phyloP scores from a whole-genome alignment of 2,329 filamentous ascomycete species.

The Blastomyces silverae region DNA sequence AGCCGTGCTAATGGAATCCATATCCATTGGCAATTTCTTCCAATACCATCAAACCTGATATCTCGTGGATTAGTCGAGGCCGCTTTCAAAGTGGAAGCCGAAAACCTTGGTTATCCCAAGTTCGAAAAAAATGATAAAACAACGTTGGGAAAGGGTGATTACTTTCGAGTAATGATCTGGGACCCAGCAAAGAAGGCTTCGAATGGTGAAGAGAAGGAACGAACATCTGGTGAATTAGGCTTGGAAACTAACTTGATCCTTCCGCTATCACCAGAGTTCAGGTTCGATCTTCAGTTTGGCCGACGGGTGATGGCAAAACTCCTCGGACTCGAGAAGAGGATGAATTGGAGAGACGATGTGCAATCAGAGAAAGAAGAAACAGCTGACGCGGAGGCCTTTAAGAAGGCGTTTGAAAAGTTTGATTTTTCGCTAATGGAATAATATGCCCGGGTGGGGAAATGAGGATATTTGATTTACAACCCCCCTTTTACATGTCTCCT shows the following conservation, averaged over 20 bases:
- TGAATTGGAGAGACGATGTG: slow-evolving; percentile 76
- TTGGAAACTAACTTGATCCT: slow-evolving; percentile 67
- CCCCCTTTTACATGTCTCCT: not conserved
- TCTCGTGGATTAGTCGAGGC: slow-evolving; percentile 71
- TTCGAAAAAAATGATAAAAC: slow-evolving; percentile 44
- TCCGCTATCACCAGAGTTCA: slow-evolving; percentile 61
- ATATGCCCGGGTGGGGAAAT: not conserved
- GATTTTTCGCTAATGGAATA: slow-evolving; percentile 62
- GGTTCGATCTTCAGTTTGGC: slow-evolving; percentile 88
- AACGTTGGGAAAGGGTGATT: slow-evolving; percentile 49
- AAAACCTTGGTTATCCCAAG: slow-evolving; percentile 59
- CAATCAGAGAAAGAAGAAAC: slow-evolving; percentile 74
- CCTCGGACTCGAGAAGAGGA: slow-evolving; percentile 67
- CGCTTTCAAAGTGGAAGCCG: slow-evolving; percentile 79
- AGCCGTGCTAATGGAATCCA: slow-evolving; percentile 75
- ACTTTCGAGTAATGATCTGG: slow-evolving; percentile 80
- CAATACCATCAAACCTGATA: slow-evolving; percentile 63
- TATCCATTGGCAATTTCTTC: slow-evolving; percentile 88
- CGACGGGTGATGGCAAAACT: slow-evolving; percentile 83
- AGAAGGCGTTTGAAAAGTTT: slow-evolving; percentile 72
- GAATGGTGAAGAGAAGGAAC: slow-evolving; percentile 10
- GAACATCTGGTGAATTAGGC: slow-evolving; percentile 30
- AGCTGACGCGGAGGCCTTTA: slow-evolving; percentile 69
- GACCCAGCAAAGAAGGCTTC: slow-evolving; percentile 36
- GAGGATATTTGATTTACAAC: not conserved